Evolutionary conservation across 805 yeast genomes (phyloP).

Genomic region (Candida sithepensis): DNA sequence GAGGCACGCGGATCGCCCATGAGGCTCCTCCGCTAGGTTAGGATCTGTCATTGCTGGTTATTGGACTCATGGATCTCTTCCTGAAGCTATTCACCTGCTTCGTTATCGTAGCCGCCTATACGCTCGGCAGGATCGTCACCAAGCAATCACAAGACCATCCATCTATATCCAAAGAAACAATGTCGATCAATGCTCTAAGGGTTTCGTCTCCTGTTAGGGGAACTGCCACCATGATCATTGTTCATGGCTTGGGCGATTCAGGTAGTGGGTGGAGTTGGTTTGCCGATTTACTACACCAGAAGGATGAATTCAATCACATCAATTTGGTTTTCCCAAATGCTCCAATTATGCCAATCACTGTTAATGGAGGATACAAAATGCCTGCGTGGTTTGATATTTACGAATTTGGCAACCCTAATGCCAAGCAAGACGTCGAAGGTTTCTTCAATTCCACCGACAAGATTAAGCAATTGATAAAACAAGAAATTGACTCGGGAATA

Average conservation of each 20-base stretch:
- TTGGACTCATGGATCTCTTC: background rate
- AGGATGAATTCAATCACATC: constrained; percentile 45
- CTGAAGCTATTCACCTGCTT: background rate
- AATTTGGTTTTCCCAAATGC: constrained; percentile 92
- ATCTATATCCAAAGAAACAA: background rate
- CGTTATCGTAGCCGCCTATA: background rate
- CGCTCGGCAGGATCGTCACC: background rate
- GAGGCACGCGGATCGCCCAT: too few relatives aligned
- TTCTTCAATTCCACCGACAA: constrained; percentile 45
- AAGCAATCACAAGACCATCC: background rate
- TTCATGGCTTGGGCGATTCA: constrained; percentile 91
- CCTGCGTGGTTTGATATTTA: constrained; percentile 87
- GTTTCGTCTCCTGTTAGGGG: constrained; percentile 40
- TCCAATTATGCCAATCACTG: constrained; percentile 66
- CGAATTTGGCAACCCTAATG: constrained; percentile 46
- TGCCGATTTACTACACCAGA: constrained; percentile 54
- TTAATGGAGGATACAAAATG: constrained; percentile 61
- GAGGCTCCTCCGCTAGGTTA: too few relatives aligned
- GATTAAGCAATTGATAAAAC: constrained; percentile 44
- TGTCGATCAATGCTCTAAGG: constrained; percentile 31
- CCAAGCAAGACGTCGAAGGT: constrained; percentile 51
- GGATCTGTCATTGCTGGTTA: too few relatives aligned
- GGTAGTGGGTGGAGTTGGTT: constrained; percentile 89
- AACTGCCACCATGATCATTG: constrained; percentile 64
- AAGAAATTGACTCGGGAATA: constrained; percentile 52